Percentiles rank a stretch among this genome's conserved stretches.
These are phyloP conservation scores for Puccinellia tenuiflora DNA, from an alignment of 176 grass and related monocot genomes.

Conservation along the genomic window DNA sequence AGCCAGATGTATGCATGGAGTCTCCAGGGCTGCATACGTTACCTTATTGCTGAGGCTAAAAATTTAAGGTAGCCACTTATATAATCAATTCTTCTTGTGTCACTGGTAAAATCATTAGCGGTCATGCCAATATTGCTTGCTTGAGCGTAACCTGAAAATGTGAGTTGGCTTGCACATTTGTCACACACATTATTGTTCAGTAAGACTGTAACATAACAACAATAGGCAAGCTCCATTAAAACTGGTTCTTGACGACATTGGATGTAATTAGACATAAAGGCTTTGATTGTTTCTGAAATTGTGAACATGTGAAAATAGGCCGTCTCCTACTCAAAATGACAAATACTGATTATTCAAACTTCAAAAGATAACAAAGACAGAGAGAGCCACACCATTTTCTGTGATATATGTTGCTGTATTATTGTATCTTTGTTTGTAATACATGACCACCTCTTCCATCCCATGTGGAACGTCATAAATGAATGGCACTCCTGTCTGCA, in stretches of 20 bases:
- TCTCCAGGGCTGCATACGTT: not conserved
- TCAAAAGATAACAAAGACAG: not conserved
- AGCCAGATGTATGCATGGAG: not conserved
- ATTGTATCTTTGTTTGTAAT: conserved; percentile 72
- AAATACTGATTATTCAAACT: not conserved
- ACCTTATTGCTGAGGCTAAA: conserved; percentile 55
- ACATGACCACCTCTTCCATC: conserved; percentile 52
- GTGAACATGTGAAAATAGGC: not conserved
- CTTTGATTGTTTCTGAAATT: not conserved
- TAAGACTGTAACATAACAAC: not conserved
- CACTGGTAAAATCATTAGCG: conserved; percentile 33
- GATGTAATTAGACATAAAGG: not conserved
- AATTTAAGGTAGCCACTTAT: conserved; percentile 45
- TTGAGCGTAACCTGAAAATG: conserved; percentile 47
- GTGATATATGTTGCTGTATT: conserved; percentile 57
- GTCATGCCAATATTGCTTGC: conserved; percentile 34
- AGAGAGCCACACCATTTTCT: conserved; percentile 55
- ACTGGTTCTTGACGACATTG: not conserved
- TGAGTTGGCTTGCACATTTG: not conserved
- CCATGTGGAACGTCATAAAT: conserved; percentile 42
- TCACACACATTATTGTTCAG: not conserved
- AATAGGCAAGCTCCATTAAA: not conserved
- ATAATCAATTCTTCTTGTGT: conserved; percentile 37
- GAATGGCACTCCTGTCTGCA: conserved; percentile 43
- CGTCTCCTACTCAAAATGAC: not conserved